Evolutionary conservation across 2,329 filamentous ascomycete species (phyloP).

Genomic region (Fusarium poae): DNA sequence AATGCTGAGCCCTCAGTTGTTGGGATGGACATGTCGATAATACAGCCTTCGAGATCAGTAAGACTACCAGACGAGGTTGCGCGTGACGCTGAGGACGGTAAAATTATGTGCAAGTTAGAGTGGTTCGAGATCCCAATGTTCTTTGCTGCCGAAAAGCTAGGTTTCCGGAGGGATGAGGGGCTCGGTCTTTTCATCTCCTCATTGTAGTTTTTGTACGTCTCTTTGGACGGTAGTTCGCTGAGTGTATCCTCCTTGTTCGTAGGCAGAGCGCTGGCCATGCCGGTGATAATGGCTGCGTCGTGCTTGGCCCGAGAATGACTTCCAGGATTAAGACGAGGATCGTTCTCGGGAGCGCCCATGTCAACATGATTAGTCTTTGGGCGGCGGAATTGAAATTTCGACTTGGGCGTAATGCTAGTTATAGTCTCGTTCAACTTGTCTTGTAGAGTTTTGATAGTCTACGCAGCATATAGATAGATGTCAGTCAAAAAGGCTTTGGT

Average conservation of each 20-base stretch:
- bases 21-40: conserved; percentile 84
- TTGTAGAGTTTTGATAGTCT: conserved; percentile 84
- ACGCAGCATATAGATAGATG: conserved; percentile 1
- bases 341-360: conserved; percentile 59
- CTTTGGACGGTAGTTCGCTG: conserved; percentile 42
- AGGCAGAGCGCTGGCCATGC: conserved; percentile 4
- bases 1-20: conserved; percentile 71
- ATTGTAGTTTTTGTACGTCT: conserved; percentile 67
- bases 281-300: conserved; percentile 19
- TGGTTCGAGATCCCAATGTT: conserved; percentile 77
- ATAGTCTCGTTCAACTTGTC: conserved; percentile 81
- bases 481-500: conserved; percentile 3
- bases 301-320: conserved; percentile 52
- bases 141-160: conserved; percentile 72
- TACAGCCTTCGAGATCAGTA: conserved; percentile 75
- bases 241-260: conserved; percentile 32
- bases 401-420: conserved; percentile 76
- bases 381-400: conserved; percentile 84
- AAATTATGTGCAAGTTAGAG: conserved; percentile 77
- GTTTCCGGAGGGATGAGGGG: conserved; percentile 64
- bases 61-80: conserved; percentile 80
- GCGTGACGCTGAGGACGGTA: conserved; percentile 77
- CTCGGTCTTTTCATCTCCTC: conserved; percentile 62
- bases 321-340: conserved; percentile 58
- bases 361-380: conserved; percentile 54